Conservation (phyloP, 768 basidiomycete genomes). For the Suillus fuscotomentosus region DNA sequence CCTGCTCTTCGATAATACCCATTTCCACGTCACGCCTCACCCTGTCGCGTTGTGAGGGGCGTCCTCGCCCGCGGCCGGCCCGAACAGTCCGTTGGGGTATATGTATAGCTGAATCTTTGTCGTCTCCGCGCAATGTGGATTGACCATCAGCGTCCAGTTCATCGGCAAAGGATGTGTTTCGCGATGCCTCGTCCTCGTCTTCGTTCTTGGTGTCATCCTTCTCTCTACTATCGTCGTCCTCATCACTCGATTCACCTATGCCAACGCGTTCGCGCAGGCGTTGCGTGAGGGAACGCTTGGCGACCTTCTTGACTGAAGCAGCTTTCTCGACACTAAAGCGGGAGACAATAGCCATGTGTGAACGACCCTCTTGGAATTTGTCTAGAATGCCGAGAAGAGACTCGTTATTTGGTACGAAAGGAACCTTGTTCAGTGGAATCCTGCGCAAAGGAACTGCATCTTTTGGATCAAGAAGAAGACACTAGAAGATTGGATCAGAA, state of each 20-base stretch:
- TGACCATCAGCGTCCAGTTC: slow-evolving; percentile 30
- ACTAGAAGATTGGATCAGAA: slow-evolving; percentile 27
- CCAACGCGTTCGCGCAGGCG: slow-evolving; percentile 74
- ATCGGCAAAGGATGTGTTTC: slow-evolving; percentile 32
- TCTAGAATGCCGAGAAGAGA: slow-evolving; percentile 82
- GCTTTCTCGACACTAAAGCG: slow-evolving; percentile 73
- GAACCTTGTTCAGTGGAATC: slow-evolving; percentile 84
- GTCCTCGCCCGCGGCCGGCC: slow-evolving; percentile 15
- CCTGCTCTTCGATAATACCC: slow-evolving; percentile 12
- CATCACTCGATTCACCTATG: slow-evolving; percentile 61
- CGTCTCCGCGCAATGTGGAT: slow-evolving; percentile 26
- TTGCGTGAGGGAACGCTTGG: slow-evolving; percentile 77
- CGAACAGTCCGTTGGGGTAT: slow-evolving; percentile 12
- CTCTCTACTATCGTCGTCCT: slow-evolving; percentile 25
- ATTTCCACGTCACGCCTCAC: slow-evolving; percentile 25
- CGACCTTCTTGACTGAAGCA: slow-evolving; percentile 79
- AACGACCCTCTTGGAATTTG: slow-evolving; percentile 86
- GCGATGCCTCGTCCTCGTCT: slow-evolving; percentile 21
- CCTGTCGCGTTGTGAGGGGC: slow-evolving; percentile 12
- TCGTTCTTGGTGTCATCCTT: slow-evolving; percentile 19
- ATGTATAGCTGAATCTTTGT: slow-evolving; percentile 14
- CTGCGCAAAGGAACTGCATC: slow-evolving; percentile 82
- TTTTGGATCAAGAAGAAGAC: slow-evolving; percentile 84
- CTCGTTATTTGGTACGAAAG: slow-evolving; percentile 84
- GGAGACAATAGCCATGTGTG: slow-evolving; percentile 90